Evolutionary conservation across 768 basidiomycete genomes (phyloP).

Genomic region (Russula olivacea): DNA sequence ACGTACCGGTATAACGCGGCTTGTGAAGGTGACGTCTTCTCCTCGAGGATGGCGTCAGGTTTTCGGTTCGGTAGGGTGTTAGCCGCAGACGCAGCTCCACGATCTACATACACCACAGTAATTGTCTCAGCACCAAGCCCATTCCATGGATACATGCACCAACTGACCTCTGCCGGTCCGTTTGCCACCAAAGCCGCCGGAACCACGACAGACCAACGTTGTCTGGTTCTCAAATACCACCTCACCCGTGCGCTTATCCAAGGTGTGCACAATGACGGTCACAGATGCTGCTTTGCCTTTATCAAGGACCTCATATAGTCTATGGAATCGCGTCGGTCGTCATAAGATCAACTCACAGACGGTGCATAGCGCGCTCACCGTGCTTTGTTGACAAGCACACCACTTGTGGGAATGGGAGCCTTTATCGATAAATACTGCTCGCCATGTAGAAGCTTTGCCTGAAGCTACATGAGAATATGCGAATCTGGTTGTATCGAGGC

Average conservation of each 20-base stretch:
- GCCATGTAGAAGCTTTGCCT: conserved; percentile 97
- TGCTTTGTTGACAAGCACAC: conserved; percentile 67
- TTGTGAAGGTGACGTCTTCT: conserved; percentile 75
- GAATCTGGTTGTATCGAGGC: neutral
- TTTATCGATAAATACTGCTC: conserved; percentile 93
- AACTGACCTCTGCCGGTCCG: conserved; percentile 70
- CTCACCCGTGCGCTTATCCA: conserved; percentile 70
- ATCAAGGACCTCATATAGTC: conserved; percentile 74
- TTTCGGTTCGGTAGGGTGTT: conserved; percentile 77
- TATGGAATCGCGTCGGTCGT: conserved; percentile 28
- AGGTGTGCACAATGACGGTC: conserved; percentile 70
- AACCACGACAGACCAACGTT: conserved; percentile 87
- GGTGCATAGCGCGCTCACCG: conserved; percentile 41
- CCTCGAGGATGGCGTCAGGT: conserved; percentile 84
- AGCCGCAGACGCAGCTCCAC: conserved; percentile 78
- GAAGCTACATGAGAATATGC: neutral
- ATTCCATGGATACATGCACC: neutral
- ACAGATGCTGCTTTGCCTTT: conserved; percentile 94
- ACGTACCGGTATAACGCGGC: conserved; percentile 87
- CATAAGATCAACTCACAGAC: neutral
- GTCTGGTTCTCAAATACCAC: conserved; percentile 88
- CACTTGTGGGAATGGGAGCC: conserved; percentile 79
- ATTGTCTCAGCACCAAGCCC: neutral
- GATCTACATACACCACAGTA: conserved; percentile 52
- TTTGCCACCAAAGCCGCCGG: conserved; percentile 95